Evolutionary conservation across 768 basidiomycete genomes (phyloP), one percentile per base, ranked within the genome.

Genomic region (Boletus rufocinnamomeus): DNA sequence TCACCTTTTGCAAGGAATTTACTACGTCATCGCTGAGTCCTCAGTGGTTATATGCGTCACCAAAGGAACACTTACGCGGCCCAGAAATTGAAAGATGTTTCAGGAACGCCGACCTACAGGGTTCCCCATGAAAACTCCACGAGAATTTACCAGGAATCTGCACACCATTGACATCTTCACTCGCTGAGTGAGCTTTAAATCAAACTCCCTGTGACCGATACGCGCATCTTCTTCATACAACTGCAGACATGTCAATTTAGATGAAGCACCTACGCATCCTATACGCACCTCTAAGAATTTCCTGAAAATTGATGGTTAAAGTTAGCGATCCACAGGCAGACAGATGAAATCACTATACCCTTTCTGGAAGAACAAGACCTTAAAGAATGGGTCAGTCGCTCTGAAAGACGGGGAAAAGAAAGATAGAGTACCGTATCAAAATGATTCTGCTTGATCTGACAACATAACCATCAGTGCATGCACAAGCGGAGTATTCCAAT

Each of bases 81-180:
- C 92, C 91, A 95, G 66, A 90, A 89, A 66, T 95, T 93, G 75
- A 99, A 95, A 2, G 87, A 86, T 75, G 83, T 86, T 69, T 98
- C 97, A 0, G 97, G 97, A 7, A 98, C 95, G 38, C 97, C 97
- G 52, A 96, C 92, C 92, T 93, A 58, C 1, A 58, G 21, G 34
- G 1, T 16, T 54, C 37, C 6, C 17, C 17, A 50, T 59, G n/a
- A 64, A 50, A 23, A 47, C 2, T 4, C 19, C 3, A 34, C 17
- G 0, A 17, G 10, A 41, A 54, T 34, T 4, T 6, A 27, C 2
- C 9, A 35, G 8, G 46, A 19, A n/a, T 7, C 6, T 19, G 64
- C 80, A 41, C 41, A 92, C 96, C 96, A 99, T 99, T 60, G 88
- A 94, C 97, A 99, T 99, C 75, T 98, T 98, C 47, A 98, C 97